Conservation (phyloP, 1,139 yeast species). For the Debaryomycetaceae sp. region DNA sequence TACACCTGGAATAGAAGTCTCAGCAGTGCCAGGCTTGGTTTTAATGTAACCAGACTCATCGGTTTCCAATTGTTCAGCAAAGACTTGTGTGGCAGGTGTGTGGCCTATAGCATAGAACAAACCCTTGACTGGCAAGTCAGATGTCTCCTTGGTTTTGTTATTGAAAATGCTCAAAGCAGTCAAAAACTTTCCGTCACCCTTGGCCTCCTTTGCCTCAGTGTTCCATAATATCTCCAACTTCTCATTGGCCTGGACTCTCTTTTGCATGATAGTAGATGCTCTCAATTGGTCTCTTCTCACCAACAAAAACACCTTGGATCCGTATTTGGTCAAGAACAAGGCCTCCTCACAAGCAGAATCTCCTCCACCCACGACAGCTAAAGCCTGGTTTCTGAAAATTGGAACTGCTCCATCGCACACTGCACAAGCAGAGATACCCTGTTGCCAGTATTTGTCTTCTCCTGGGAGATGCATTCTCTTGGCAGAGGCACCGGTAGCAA, state of each 20-base stretch:
- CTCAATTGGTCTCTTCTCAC: conserved; percentile 93
- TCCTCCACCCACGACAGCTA: conserved; percentile 98
- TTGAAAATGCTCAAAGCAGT: conserved; percentile 60
- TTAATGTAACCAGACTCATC: conserved; percentile 86
- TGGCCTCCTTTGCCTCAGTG: conserved; percentile 81
- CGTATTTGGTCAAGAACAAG: conserved; percentile 90
- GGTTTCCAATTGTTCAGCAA: conserved; percentile 72
- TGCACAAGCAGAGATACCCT: conserved; percentile 98
- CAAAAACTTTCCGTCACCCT: conserved; percentile 86
- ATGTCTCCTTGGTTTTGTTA: conserved; percentile 65
- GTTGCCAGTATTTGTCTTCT: conserved; percentile 97
- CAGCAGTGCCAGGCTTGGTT: conserved; percentile 85
- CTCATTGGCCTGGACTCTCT: conserved; percentile 77
- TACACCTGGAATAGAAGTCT: conserved; percentile 86
- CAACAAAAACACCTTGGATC: conserved; percentile 86
- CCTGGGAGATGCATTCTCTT: conserved; percentile 92
- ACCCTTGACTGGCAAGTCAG: conserved; percentile 79
- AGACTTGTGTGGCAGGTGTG: conserved; percentile 83
- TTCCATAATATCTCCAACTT: conserved; percentile 89
- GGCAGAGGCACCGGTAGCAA: conserved; percentile 98
- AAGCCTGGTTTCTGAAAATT: conserved; percentile 93
- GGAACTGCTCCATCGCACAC: conserved; percentile 99
- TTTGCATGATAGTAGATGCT: conserved; percentile 96
- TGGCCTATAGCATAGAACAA: conserved; percentile 98
- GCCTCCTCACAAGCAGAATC: conserved; percentile 99